A percentile compares a stretch with the other conserved stretches of the same genome.
These are phyloP conservation scores for Solanum hybrid DNA, from an alignment of 305 asterid species.

Conservation along the genomic window DNA sequence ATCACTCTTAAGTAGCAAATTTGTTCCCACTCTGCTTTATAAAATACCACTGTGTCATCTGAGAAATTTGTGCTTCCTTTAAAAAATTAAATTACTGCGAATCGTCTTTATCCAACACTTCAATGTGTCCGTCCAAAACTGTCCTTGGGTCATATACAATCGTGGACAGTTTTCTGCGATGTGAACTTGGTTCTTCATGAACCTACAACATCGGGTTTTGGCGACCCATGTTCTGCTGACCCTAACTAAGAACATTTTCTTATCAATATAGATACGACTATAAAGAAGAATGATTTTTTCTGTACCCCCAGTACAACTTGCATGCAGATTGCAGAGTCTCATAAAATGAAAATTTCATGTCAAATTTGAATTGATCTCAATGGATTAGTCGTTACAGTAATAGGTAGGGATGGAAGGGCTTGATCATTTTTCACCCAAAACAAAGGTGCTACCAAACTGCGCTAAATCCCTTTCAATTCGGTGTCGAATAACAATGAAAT, in stretches of 20 bases:
- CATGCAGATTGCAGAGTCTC: not conserved
- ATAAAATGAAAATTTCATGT: not conserved
- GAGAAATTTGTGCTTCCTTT: not conserved
- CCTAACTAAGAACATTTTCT: not conserved
- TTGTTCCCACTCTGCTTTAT: not conserved
- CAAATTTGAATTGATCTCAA: not conserved
- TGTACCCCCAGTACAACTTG: constrained; percentile 3
- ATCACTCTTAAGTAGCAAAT: not conserved
- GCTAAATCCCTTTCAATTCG: not conserved
- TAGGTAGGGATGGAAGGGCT: not conserved
- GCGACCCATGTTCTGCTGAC: not conserved
- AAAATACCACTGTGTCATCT: not conserved
- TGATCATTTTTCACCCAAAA: not conserved
- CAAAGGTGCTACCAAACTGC: not conserved
- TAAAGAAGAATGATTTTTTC: not conserved
- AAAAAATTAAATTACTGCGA: not conserved
- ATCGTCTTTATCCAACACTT: not conserved
- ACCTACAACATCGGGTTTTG: not conserved
- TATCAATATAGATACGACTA: not conserved
- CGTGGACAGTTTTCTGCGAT: not conserved
- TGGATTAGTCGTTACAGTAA: not conserved
- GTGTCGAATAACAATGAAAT: not conserved
- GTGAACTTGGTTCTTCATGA: not conserved
- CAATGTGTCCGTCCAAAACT: not conserved
- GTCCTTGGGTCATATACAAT: not conserved